Base-by-base conservation (phyloP, 2,329 filamentous ascomycete species). In the Talaromyces sp. region DNA sequence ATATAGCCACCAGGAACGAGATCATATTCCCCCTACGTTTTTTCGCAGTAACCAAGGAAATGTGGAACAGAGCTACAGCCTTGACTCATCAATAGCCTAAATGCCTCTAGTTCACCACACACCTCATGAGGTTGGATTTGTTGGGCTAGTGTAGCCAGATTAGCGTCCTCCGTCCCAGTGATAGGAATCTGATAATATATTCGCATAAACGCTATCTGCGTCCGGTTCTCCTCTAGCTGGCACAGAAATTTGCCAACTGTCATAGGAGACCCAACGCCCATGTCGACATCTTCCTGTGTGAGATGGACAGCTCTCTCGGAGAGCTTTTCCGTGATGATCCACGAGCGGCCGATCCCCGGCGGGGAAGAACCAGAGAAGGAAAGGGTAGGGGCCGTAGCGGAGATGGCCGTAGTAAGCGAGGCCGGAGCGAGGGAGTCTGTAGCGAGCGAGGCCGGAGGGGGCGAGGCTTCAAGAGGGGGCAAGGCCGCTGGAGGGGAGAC, bases 141-240 rank as follows among this genome's bases (percentile, higher is more conserved):
- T 49, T 45, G 9, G 16, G 56, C 53, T 29, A 58, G 49, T 41
- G 47, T 54, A 17, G 30, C 43, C 10, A 19, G 22, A 48, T 58
- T 49, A 45, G 52, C 49, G 24, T 54, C 52, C 29, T 57, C 49
- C 19, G 57, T 60, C 36, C 49, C 57, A 41, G 43, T 43, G 40
- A 52, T 55, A 36, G 55, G 50, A 48, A 60, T 60, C 50, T 58
- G 56, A 9, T 55, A 20, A 43, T 57, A 57, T n/a, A 61, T 44
- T 42, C 58, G 51, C 51, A 61, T 57, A 17, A 59, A 57, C n/a
- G 53, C 56, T 52, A 49, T 42, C 35, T 53, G 48, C 2, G 16
- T 46, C 22, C 48, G 56, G 43, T 56, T 41, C 24, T 41, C 49
- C n/a, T 10, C 33, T 5, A 50, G 19, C 24, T 56, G 51, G 49